Conservation (phyloP, 768 basidiomycete genomes). For the Favolaschia claudopus region DNA sequence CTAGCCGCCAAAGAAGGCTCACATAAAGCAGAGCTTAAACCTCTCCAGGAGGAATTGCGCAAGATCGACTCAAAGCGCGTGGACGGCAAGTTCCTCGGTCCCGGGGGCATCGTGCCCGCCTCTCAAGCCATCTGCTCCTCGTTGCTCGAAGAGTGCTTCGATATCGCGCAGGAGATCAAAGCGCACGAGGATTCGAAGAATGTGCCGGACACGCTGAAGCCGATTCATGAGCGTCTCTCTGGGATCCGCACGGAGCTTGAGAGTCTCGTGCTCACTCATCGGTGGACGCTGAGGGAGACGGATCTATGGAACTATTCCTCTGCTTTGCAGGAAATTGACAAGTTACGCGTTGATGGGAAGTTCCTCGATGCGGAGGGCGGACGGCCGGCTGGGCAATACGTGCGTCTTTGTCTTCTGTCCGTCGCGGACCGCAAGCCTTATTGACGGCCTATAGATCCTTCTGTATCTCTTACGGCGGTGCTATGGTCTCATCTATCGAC, state of each 20-base stretch:
- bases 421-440: not conserved
- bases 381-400: slow-evolving; percentile 93
- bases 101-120: slow-evolving; percentile 87
- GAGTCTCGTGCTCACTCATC: slow-evolving; percentile 90
- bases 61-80: slow-evolving; percentile 97
- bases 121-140: slow-evolving; percentile 94
- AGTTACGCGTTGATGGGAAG: slow-evolving; percentile 96
- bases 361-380: slow-evolving; percentile 95
- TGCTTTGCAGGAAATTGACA: slow-evolving; percentile 94
- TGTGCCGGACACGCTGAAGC: slow-evolving; percentile 84
- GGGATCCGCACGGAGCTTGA: slow-evolving; percentile 91
- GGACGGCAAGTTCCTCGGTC: slow-evolving; percentile 94
- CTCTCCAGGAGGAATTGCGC: slow-evolving; percentile 89
- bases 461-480: slow-evolving; percentile 93
- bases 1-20: slow-evolving; percentile 89
- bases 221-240: slow-evolving; percentile 90
- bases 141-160: slow-evolving; percentile 95
- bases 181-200: slow-evolving; percentile 91
- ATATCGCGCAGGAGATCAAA: slow-evolving; percentile 93
- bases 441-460: slow-evolving; percentile 65
- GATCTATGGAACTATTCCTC: slow-evolving; percentile 94
- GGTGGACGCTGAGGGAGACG: slow-evolving; percentile 96
- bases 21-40: slow-evolving; percentile 87
- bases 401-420: slow-evolving; percentile 45
- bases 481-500: slow-evolving; percentile 93